These are phyloP conservation scores for Boletus subparvulus DNA, from an alignment of 768 basidiomycete genomes.

Conservation along the genomic window DNA sequence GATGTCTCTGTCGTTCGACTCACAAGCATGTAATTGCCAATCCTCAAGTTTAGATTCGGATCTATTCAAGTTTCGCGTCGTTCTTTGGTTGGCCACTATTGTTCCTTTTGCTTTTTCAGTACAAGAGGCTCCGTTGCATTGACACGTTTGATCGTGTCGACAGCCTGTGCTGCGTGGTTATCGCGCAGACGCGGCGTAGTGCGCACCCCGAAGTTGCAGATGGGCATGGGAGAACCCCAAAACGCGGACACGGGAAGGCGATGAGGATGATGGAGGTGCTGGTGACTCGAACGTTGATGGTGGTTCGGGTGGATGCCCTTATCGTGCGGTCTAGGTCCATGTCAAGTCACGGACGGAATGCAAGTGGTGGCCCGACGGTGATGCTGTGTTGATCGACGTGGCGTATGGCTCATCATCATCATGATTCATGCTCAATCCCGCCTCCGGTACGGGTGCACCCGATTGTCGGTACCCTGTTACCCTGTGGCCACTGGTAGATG, in stretches of 20 bases:
- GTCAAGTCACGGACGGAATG: not conserved
- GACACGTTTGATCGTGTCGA: constrained; percentile 7
- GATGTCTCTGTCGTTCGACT: not conserved
- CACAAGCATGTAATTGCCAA: constrained; percentile 4
- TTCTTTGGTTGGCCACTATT: not conserved
- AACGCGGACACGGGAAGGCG: not conserved
- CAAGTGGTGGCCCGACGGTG: not conserved
- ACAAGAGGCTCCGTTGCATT: not conserved
- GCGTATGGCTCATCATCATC: not conserved
- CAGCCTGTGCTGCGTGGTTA: not conserved
- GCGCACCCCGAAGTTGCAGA: not conserved
- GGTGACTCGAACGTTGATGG: not conserved
- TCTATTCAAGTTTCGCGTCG: not conserved
- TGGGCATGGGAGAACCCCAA: not conserved
- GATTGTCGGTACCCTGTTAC: not conserved
- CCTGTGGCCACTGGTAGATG: not conserved
- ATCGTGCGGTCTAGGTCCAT: not conserved
- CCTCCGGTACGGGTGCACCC: not conserved
- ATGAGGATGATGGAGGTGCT: not conserved
- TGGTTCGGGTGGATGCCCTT: not conserved
- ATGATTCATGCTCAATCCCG: not conserved
- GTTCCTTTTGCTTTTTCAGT: not conserved
- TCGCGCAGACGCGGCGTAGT: too few species aligned
- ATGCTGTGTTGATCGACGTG: constrained; percentile 4
- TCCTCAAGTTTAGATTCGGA: constrained; percentile 1